A percentile compares a stretch with the other conserved stretches of the same genome.
phyloP scores from a whole-genome alignment of 139 green algal genomes.

The Choricystis sp. region DNA sequence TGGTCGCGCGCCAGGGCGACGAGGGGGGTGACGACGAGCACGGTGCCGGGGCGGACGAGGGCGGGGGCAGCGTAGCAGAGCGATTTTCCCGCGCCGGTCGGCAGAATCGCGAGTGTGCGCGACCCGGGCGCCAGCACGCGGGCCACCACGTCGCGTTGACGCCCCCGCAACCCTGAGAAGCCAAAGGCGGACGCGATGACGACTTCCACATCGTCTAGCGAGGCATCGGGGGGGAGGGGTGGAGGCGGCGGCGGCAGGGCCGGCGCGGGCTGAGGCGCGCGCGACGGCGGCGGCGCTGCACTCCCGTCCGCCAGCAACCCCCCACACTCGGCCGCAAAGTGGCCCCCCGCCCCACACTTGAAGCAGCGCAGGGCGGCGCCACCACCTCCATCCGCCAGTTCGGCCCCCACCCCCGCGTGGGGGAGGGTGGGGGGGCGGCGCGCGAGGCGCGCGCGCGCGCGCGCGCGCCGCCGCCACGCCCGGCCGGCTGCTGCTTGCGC shows the following conservation, averaged over 20 bases:
- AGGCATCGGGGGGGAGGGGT: not conserved
- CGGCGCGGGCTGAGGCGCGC: not conserved
- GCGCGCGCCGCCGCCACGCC: not conserved
- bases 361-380: slow-evolving; percentile 16
- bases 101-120: slow-evolving; percentile 69
- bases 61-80: slow-evolving; percentile 86
- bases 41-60: slow-evolving; percentile 48
- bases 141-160: slow-evolving; percentile 57
- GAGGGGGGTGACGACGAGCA: slow-evolving; percentile 77
- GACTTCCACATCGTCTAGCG: slow-evolving; percentile 7
- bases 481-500: not conserved
- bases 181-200: slow-evolving; percentile 29
- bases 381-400: slow-evolving; percentile 30
- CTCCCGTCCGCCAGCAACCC: not conserved
- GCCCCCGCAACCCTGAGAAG: slow-evolving; percentile 44
- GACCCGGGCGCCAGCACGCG: slow-evolving; percentile 44
- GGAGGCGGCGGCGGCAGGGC: not conserved
- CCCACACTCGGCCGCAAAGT: slow-evolving; percentile 26
- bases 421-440: slow-evolving; percentile 2
- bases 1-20: slow-evolving; percentile 87
- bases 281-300: not conserved
- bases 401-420: slow-evolving; percentile 27
- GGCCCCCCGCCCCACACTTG: slow-evolving; percentile 29
- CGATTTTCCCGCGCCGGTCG: slow-evolving; percentile 78
- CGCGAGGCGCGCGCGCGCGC: not conserved